phyloP scores from a whole-genome alignment of 176 grass and related monocot species.

The Carex scoparia region DNA sequence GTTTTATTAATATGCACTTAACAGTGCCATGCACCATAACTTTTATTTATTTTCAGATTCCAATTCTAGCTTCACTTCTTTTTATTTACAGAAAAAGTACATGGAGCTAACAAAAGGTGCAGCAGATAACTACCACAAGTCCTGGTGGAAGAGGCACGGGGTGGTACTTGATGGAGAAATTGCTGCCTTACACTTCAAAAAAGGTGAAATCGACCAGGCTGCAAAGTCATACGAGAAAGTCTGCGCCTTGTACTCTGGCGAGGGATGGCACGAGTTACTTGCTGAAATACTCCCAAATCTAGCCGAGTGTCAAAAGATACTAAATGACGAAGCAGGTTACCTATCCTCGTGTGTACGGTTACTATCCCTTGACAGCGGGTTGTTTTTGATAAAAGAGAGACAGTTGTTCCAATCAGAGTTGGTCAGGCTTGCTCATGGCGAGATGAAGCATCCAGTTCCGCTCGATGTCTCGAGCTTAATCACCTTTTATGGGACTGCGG shows the following conservation, averaged over 20 bases:
- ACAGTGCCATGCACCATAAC: not conserved
- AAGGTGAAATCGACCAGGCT: constrained; percentile 78
- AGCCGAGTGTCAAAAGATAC: constrained; percentile 96
- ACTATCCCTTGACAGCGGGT: constrained; percentile 65
- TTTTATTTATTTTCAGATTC: not conserved
- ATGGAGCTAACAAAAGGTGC: constrained; percentile 98
- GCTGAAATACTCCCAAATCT: constrained; percentile 90
- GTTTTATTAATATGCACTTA: not conserved
- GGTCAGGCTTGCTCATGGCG: constrained; percentile 85
- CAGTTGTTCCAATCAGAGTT: constrained; percentile 93
- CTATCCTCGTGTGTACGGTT: constrained; percentile 87
- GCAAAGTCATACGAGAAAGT: constrained; percentile 98
- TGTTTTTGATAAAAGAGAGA: constrained; percentile 79
- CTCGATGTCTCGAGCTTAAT: constrained; percentile 96
- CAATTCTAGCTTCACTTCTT: constrained; percentile 19
- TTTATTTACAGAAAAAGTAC: constrained; percentile 69
- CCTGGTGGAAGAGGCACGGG: constrained; percentile 99
- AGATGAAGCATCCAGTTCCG: constrained; percentile 87
- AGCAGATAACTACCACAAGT: constrained; percentile 91
- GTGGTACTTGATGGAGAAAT: constrained; percentile 99
- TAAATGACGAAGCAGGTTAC: constrained; percentile 85
- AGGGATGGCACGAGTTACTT: constrained; percentile 91
- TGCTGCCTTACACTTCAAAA: constrained; percentile 81
- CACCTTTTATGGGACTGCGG: constrained; percentile 79
- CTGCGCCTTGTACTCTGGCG: constrained; percentile 88